Evolutionary conservation across 2,329 filamentous ascomycete species (phyloP), one percentile per base, ranked within the genome.

Genomic region (Apiospora kogelbergensis): DNA sequence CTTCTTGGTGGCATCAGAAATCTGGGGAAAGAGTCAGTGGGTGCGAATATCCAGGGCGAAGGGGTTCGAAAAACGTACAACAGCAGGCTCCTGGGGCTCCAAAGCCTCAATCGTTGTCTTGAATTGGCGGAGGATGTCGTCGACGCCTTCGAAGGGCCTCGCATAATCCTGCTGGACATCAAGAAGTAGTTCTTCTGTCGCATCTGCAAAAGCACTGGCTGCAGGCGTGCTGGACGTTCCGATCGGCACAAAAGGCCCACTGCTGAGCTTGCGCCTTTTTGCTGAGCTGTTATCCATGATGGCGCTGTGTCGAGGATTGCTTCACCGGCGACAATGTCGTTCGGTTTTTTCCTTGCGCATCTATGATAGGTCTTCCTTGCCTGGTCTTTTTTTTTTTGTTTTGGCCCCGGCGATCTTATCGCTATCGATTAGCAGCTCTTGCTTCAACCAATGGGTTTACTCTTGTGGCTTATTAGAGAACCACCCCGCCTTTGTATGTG

Each of bases 111-210:
- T 83, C 5, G 82, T 77, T 48, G 80, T 81, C 77, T 88, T 90
- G 63, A 90, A 75, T 53, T 80, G 80, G 70, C 86, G 84, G 42
- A 90, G 74, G 3, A 85, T 80, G 24, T 78, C 78, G 65, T 89
- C 84, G 6, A 84, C 83, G 11, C 81, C 83, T 2, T 82, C 78
- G 67, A 89, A 81, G 17, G 82, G 76, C 70, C 82, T 83, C 42
- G 74, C 76, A 73, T 89, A 87, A 75, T 89, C 84, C 26, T 88
- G 75, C 68, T 82, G 84, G 69, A 85, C 82, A 71, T 89, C 85
- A 69, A 83, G 84, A 70, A 90, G 76, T 22, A 90, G 80, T 77
- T 90, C 88, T 63, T 89, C 86, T 2, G 88, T 87, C 78, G 90
- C 85, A 65, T 90, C 77, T 64, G 88, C 81, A 72, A 90, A 89